Evolutionary conservation across 805 yeast genomes (phyloP).

Genomic region (Candida caryicola): DNA sequence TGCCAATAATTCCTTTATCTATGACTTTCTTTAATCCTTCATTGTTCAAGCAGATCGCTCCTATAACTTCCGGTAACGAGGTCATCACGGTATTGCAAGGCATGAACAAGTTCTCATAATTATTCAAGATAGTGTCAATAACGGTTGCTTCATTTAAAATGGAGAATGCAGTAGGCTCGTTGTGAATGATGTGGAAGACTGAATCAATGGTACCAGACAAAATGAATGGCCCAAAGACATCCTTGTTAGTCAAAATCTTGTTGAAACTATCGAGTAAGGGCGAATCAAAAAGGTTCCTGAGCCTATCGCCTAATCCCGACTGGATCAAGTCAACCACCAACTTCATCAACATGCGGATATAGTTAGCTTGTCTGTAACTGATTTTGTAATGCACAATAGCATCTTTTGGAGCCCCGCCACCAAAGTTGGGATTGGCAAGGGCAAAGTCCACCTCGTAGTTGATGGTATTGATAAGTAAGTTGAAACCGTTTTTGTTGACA

Average conservation of each 20-base stretch:
- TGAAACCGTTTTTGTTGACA: slow-evolving; percentile 64
- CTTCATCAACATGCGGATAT: slow-evolving; percentile 50
- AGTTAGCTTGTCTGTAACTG: slow-evolving; percentile 57
- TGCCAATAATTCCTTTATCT: slow-evolving; percentile 32
- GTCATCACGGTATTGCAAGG: slow-evolving; percentile 58
- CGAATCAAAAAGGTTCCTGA: slow-evolving; percentile 83
- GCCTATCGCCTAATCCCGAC: slow-evolving; percentile 78
- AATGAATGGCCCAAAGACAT: slow-evolving; percentile 64
- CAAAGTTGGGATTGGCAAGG: slow-evolving; percentile 53
- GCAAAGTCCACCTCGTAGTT: slow-evolving; percentile 65
- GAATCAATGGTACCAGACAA: slow-evolving; percentile 60
- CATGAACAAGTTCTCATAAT: slow-evolving; percentile 53
- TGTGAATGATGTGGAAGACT: slow-evolving; percentile 70
- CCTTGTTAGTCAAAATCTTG: slow-evolving; percentile 53
- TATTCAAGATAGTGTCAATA: slow-evolving; percentile 59
- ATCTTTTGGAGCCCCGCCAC: slow-evolving; percentile 52
- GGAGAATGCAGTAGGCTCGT: slow-evolving; percentile 86
- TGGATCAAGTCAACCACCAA: slow-evolving; percentile 62
- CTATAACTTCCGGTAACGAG: slow-evolving; percentile 70
- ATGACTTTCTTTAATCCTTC: slow-evolving; percentile 65
- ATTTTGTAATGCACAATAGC: slow-evolving; percentile 51
- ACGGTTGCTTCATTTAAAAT: slow-evolving; percentile 76
- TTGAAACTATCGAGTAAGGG: slow-evolving; percentile 64
- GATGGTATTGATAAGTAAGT: slow-evolving; percentile 55
- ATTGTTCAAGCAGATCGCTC: slow-evolving; percentile 76